Base-by-base conservation (phyloP, 1,284 basidiomycete genomes). In the Puccinia polysora region DNA sequence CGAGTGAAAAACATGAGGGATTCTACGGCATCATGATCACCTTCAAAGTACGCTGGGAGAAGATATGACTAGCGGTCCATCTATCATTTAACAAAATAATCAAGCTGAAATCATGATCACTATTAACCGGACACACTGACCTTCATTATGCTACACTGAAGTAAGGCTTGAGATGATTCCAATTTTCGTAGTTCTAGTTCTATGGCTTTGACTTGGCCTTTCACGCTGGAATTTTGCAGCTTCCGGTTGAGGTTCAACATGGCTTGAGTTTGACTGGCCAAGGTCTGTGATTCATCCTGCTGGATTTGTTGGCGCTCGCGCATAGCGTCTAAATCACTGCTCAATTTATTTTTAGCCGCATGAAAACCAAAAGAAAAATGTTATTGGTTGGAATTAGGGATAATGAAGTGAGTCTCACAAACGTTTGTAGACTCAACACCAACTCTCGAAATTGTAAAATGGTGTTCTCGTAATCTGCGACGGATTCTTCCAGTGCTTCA, bases 221-320 rank as follows among this genome's bases (percentile, higher is more conserved):
- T 96, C 43, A 87, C 85, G 0, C 89, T 91, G 0, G 89, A 85
- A 0, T 89, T 89, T 79, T 97, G 92, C 2, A 97, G 84, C 79
- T 91, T 95, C 79, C 95, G 84, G 78, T 96, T 96, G 73, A 95
- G 83, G 65, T 91, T 91, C 83, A 96, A 87, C 82, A 96, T 88
- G 0, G 74, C 88, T 85, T 69, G 91, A 84, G 56, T 88, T 85
- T 82, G 93, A 86, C 49, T 89, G 85, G 71, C 86, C 83, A 75
- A 89, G 83, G 85, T 86, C 3, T 87, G 88, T 6, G 89, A 89
- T 78, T 93, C 89, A 58, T 85, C 84, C 76, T 91, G 89, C 3
- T 89, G 90, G 0, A 86, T 87, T 77, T 90, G 89, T 15, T 91
- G 91, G 78, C 91, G 88, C 7, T 87, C 81, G 23, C 91, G 88